These are phyloP conservation scores for Phylloporus scabripes DNA, from an alignment of 768 basidiomycete species.

Conservation along the genomic window DNA sequence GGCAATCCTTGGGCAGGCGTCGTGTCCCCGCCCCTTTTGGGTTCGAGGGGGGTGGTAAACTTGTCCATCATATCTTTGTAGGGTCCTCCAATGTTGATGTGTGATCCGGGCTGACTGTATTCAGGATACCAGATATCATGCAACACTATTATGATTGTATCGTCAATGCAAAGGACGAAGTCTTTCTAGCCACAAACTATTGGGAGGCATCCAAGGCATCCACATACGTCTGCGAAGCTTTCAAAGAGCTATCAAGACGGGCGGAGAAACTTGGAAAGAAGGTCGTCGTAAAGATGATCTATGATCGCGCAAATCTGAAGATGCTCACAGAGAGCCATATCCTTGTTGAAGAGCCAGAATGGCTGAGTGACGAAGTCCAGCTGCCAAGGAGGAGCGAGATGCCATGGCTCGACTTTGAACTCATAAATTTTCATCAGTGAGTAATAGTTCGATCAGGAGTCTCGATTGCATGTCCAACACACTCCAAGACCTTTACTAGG, in stretches of 20 bases:
- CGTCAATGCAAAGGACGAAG: constrained; percentile 54
- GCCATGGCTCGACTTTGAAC: constrained; percentile 54
- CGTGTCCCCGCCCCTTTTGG: constrained; percentile 60
- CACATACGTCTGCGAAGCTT: constrained; percentile 44
- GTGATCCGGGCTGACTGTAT: constrained; percentile 5
- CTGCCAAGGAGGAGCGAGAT: constrained; percentile 52
- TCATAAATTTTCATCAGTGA: constrained; percentile 49
- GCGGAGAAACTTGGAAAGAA: constrained; percentile 40
- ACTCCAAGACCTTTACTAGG: constrained; percentile 44
- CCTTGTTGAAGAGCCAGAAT: constrained; percentile 41
- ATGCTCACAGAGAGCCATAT: constrained; percentile 45
- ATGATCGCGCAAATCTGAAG: constrained; percentile 59
- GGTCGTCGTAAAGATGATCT: constrained; percentile 62
- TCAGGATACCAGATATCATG: constrained; percentile 67
- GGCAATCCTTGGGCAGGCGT: constrained; percentile 50
- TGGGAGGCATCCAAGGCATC: constrained; percentile 51
- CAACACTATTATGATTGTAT: constrained; percentile 62
- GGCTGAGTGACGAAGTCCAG: constrained; percentile 41
- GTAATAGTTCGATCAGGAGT: not conserved
- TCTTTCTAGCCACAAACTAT: constrained; percentile 65
- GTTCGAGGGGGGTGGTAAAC: constrained; percentile 56
- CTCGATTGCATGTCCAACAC: not conserved
- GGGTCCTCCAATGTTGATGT: constrained; percentile 9
- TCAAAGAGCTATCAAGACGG: constrained; percentile 47
- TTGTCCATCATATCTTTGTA: constrained; percentile 55